These are phyloP conservation scores for Kuraishia molischiana DNA, from an alignment of 805 yeast species.

Conservation along the genomic window DNA sequence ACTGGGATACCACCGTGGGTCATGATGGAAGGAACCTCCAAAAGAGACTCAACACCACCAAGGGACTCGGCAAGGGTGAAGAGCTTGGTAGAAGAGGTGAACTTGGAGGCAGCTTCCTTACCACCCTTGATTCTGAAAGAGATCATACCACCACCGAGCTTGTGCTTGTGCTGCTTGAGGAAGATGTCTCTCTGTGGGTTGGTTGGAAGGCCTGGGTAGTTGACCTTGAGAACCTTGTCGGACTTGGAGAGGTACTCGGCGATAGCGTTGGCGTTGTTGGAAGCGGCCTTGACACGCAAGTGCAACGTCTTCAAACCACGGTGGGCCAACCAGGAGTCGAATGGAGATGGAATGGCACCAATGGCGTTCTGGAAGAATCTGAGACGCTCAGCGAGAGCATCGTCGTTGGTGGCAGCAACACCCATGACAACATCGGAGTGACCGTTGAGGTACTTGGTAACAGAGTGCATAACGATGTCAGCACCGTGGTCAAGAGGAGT, in stretches of 20 bases:
- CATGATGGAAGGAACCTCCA: conserved; percentile 87
- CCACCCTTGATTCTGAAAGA: conserved; percentile 83
- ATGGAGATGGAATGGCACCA: conserved; percentile 85
- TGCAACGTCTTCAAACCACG: conserved; percentile 85
- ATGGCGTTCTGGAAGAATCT: conserved; percentile 79
- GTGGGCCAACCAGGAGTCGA: conserved; percentile 89
- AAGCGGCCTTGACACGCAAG: conserved; percentile 65
- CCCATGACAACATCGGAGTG: conserved; percentile 91
- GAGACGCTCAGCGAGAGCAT: conserved; percentile 48
- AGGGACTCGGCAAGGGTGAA: conserved; percentile 85
- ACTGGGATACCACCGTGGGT: conserved; percentile 87
- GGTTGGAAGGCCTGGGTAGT: conserved; percentile 74
- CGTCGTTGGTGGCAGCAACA: conserved; percentile 61
- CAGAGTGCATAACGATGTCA: conserved; percentile 81
- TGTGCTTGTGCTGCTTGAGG: conserved; percentile 67
- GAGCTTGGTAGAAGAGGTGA: conserved; percentile 63
- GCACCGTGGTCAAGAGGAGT: conserved; percentile 81
- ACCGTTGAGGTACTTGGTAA: conserved; percentile 85
- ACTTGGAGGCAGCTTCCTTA: conserved; percentile 61
- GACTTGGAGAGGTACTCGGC: conserved; percentile 51
- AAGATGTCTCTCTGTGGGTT: conserved; percentile 60
- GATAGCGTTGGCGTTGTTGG: conserved; percentile 54
- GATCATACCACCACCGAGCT: conserved; percentile 87
- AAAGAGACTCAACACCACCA: conserved; percentile 81
- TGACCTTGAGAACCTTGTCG: conserved; percentile 52